Evolutionary conservation across 139 green algal species (phyloP), one percentile per base, ranked within the genome.

Genomic region (Chlorella sp.): DNA sequence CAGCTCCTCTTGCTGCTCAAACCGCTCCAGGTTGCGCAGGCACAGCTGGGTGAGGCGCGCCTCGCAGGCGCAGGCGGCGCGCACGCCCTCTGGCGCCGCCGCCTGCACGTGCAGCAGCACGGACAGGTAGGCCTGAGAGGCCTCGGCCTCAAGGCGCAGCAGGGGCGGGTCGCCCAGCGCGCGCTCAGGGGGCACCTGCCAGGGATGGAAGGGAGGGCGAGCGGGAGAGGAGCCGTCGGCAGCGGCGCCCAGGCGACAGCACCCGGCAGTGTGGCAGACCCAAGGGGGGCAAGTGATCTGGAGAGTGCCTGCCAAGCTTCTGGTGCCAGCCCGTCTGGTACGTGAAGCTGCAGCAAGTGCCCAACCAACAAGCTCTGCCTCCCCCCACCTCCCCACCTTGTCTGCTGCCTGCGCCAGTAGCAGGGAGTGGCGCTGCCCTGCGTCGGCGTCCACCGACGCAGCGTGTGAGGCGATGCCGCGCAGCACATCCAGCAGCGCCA

Each of bases 131-230:
- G 95, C 93, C 73, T 97, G 92, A 17, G 89, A 86, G 48, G 94
- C 92, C 89, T 99, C 96, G 16, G 88, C 92, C 90, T 99, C 97
- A 56, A 99, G 90, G 19, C 93, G 85, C 87, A 99, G 91, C 86
- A 99, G 91, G 6, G 97, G 97, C 3, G 97, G 97, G 90, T 99
- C 97, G 13, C 89, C 56, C 40, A 98, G 87, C 79, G n/a, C 40
- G 36, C 80, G 86, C 58, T 76, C 84, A 1, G 88, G 67, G 5
- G 86, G 13, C 36, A 94, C 88, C 84, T 92, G 82, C 58, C 72
- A 24, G 68, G 88, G 67, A 85, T 94, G 93, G 9, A 1, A 16
- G 69, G 30, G 92, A 90, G 9, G n/a, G 30, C 7, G 34, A 28
- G 30, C 86, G 28, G 72, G 41, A 44, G 14, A 26, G 1, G 1